Evolutionary conservation across 495 filamentous ascomycete species (phyloP).

Genomic region (Trichoderma gamsii): DNA sequence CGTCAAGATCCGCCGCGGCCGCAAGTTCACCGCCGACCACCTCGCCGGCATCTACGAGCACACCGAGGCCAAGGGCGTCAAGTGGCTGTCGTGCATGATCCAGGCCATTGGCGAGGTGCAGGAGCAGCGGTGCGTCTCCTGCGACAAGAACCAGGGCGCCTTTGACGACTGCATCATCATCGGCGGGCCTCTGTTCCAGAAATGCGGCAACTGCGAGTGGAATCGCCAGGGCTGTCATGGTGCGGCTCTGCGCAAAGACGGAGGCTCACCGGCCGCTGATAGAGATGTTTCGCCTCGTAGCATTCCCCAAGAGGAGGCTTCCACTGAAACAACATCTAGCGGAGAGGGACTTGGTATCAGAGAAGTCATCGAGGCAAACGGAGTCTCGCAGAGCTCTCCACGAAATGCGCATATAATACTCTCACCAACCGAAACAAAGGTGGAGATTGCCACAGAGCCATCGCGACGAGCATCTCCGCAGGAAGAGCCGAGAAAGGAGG

Average conservation of each 20-base stretch:
- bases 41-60: slow-evolving; percentile 24
- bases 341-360: neutral
- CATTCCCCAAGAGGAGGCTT: neutral
- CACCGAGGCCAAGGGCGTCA: slow-evolving; percentile 24
- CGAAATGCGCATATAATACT: too few relatives aligned
- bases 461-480: neutral
- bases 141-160: slow-evolving; percentile 21
- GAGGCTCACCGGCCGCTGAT: neutral
- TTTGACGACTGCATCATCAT: slow-evolving; percentile 26
- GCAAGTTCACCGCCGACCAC: slow-evolving; percentile 23
- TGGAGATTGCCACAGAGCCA: too few relatives aligned
- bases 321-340: neutral
- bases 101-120: slow-evolving; percentile 29
- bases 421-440: too few relatives aligned
- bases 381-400: neutral
- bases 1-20: slow-evolving; percentile 24
- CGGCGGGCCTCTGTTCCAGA: slow-evolving; percentile 22
- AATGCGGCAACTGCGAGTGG: slow-evolving; percentile 35
- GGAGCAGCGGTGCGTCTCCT: slow-evolving; percentile 22
- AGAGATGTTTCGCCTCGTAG: neutral
- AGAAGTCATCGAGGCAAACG: neutral
- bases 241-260: slow-evolving; percentile 7
- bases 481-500: neutral
- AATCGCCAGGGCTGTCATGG: slow-evolving; percentile 25
- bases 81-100: slow-evolving; percentile 29